Evolutionary conservation across 192 early-diverging fungal genomes (phyloP), one percentile per base, ranked within the genome.

Genomic region (Backusella circina): DNA sequence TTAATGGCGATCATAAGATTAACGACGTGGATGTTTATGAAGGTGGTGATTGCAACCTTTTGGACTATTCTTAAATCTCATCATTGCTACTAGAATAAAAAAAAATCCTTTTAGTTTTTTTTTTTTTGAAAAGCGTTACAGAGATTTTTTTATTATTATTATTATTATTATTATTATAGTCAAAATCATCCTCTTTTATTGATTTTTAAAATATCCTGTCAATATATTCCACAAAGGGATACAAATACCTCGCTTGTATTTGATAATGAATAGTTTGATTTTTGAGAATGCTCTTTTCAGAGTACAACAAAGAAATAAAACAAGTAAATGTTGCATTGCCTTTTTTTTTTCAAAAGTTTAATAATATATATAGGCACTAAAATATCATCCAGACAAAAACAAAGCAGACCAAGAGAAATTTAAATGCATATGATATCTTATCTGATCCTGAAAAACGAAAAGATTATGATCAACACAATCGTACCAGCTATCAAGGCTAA

Each of bases 1-100:
- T 82, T 44, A 74, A 82, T 67, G 35, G 70, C 0, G 69, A 74
- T 18, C 77, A 82, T 57, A 73, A 69, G 1, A 28, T 82, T 21
- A 71, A 13, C 30, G 78, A 51, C n/a, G 80, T 82, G 15, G 77
- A 82, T 61, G 72, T 82, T 36, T 82, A 82, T 68, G 80, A 77
- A 31, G 80, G 80, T 65, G 80, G 80, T 13, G 75, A 74, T 50
- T 82, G 80, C 64, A 61, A 78, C 28, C 35, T 82, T 16, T 57
- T 78, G 5, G 72, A 78, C 33, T 82, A 82, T 51, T 1, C 71
- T 51, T 82, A 73, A 78, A n/a, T n/a, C n/a, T n/a, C n/a, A n/a
- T n/a, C n/a, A n/a, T n/a, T n/a, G n/a, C n/a, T n/a, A n/a, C n/a
- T n/a, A n/a, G n/a, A n/a, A n/a, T n/a, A n/a, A n/a, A n/a, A n/a